These are phyloP conservation scores for Cutaneotrichosporon cavernicola DNA, from an alignment of 1,284 basidiomycete species.

Conservation along the genomic window DNA sequence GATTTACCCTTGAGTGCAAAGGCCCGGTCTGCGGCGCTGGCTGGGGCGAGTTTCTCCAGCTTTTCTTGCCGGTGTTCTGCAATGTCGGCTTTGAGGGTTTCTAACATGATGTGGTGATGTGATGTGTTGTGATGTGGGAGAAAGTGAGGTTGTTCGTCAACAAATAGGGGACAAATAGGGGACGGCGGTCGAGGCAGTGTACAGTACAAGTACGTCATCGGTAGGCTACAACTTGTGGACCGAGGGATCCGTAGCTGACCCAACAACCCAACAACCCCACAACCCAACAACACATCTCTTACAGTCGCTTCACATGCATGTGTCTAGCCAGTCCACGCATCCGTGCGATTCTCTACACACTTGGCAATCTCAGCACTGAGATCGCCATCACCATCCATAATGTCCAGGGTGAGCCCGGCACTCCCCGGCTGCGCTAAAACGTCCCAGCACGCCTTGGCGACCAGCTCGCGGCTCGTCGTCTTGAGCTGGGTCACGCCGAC, in stretches of 20 bases:
- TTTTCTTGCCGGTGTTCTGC: conserved; percentile 2
- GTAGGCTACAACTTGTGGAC: background rate
- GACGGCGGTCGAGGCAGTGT: background rate
- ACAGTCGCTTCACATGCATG: background rate
- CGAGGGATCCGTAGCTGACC: background rate
- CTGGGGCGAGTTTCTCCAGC: conserved; percentile 1
- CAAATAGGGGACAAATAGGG: background rate
- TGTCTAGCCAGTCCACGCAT: conserved; percentile 28
- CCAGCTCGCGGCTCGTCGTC: conserved; percentile 59
- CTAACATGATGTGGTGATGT: conserved; percentile 2
- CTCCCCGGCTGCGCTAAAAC: conserved; percentile 62
- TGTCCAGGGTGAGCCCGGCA: conserved; percentile 63
- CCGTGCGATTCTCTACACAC: conserved; percentile 59
- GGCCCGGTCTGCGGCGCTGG: background rate
- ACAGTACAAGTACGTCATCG: background rate
- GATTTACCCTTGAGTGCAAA: background rate
- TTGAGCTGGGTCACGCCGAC: conserved; percentile 62
- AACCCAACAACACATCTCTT: background rate
- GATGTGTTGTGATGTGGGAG: background rate
- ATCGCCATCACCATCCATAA: conserved; percentile 61
- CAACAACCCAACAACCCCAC: no score
- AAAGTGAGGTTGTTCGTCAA: background rate
- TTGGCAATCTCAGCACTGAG: conserved; percentile 63
- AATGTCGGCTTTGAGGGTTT: background rate
- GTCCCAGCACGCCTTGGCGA: conserved; percentile 60